Conservation (phyloP, 305 asterid genomes). For the Fraxinus sp. region DNA sequence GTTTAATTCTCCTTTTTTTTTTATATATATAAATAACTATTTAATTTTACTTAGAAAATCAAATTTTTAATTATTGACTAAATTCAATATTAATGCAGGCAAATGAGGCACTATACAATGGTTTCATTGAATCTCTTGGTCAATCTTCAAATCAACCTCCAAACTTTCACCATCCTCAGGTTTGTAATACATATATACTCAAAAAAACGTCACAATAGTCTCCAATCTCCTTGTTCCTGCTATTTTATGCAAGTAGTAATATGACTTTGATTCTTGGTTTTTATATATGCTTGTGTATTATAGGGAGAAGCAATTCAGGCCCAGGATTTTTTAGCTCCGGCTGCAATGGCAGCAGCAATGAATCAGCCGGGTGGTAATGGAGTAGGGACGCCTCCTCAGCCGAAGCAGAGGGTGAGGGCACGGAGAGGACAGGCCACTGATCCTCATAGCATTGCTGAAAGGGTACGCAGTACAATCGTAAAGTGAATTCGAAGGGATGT, state of each 20-base stretch:
- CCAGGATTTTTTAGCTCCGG: slow-evolving; percentile 37
- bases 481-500: background rate
- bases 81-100: slow-evolving; percentile 40
- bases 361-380: slow-evolving; percentile 52
- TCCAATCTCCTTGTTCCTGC: background rate
- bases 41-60: background rate
- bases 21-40: background rate
- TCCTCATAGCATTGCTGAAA: slow-evolving; percentile 94
- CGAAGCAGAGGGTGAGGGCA: slow-evolving; percentile 80
- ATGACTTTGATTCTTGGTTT: background rate
- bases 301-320: slow-evolving; percentile 40
- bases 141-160: slow-evolving; percentile 57
- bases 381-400: slow-evolving; percentile 53
- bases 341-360: slow-evolving; percentile 29
- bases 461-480: slow-evolving; percentile 42
- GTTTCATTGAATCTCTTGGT: slow-evolving; percentile 70
- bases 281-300: background rate
- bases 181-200: background rate
- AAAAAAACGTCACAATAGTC: background rate
- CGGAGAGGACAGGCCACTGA: slow-evolving; percentile 97
- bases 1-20: background rate
- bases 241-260: background rate
- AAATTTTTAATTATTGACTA: background rate
- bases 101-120: slow-evolving; percentile 62
- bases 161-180: slow-evolving; percentile 61